Evolutionary conservation across 441 rosid species (phyloP), one percentile per base, ranked within the genome.

Genomic region (Eutrema salsugineum): DNA sequence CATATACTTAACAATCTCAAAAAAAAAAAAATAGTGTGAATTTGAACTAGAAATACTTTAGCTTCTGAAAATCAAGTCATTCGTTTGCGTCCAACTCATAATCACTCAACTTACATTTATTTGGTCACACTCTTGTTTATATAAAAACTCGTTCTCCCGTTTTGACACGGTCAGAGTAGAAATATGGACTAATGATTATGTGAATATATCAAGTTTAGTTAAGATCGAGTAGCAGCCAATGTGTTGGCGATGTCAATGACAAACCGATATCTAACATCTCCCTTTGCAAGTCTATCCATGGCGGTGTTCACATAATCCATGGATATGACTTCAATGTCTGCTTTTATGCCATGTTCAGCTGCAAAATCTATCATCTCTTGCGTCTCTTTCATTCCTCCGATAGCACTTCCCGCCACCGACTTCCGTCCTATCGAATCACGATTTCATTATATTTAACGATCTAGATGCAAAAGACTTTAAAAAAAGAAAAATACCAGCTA

Each of bases 361-460:
- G 85, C 88, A 63, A 84, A 84, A 77, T 83, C 70, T 17, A 84
- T 78, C 91, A 87, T 87, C 66, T 87, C 85, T 72, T 83, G 89
- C 0, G 85, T 87, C 82, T 87, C 91, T 57, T 83, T 72, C 33
- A 85, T 65, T 60, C 88, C 89, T 57, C 88, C 91, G 0, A 76
- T 70, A 0, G 47, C 66, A 61, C 85, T 82, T 39, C 88, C 88
- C 0, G 71, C 83, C 8, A 83, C 47, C 2, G 71, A 65, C 66
- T 85, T 87, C 22, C 89, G 70, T 61, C 87, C 89, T 84, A 14
- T 68, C 2, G 9, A 49, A 58, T 35, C 46, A 73, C n/a, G 17
- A 19, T 27, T 39, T 50, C 20, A 4, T 24, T 43, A 38, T 49
- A 59, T 53, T 35, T 17, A 1, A 35, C 27, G 6, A 11, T 33